phyloP scores from a whole-genome alignment of 768 basidiomycete species.

The Sarcodon sp. region DNA sequence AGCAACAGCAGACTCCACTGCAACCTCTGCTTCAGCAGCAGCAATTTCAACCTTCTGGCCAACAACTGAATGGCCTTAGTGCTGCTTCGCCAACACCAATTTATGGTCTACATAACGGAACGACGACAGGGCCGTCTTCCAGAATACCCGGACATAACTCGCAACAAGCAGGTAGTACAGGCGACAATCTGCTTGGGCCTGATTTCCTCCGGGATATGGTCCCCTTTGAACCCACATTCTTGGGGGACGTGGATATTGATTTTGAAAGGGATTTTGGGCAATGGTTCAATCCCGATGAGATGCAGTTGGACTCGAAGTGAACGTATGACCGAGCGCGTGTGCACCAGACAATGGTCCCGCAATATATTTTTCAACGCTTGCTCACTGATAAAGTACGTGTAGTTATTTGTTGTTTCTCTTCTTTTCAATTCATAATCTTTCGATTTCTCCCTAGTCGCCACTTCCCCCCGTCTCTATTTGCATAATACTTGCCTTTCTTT shows the following conservation, averaged over 20 bases:
- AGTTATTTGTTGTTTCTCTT: too few species aligned
- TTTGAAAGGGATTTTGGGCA: slow-evolving; percentile 67
- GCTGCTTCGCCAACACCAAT: slow-evolving; percentile 21
- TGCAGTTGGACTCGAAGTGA: not conserved
- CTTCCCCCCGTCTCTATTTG: too few species aligned
- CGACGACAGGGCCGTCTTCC: slow-evolving; percentile 11
- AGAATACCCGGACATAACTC: slow-evolving; percentile 24
- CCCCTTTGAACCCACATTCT: slow-evolving; percentile 22
- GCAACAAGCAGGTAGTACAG: slow-evolving; percentile 21
- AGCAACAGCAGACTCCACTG: slow-evolving; percentile 2
- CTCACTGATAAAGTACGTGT: too few species aligned
- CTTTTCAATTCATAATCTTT: too few species aligned
- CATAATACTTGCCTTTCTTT: too few species aligned
- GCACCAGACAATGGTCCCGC: too few species aligned
- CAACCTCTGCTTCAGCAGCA: not conserved
- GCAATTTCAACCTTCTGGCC: slow-evolving; percentile 17
- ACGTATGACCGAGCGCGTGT: too few species aligned
- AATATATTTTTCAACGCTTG: too few species aligned
- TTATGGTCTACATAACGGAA: not conserved
- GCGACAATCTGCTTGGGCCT: slow-evolving; percentile 11
- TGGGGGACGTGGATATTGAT: slow-evolving; percentile 28
- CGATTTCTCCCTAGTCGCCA: too few species aligned
- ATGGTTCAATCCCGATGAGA: slow-evolving; percentile 50
- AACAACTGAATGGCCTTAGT: slow-evolving; percentile 11
- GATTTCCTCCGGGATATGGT: slow-evolving; percentile 23